Evolutionary conservation across 495 filamentous ascomycete genomes (phyloP).

Genomic region (Daldinia childiae): DNA sequence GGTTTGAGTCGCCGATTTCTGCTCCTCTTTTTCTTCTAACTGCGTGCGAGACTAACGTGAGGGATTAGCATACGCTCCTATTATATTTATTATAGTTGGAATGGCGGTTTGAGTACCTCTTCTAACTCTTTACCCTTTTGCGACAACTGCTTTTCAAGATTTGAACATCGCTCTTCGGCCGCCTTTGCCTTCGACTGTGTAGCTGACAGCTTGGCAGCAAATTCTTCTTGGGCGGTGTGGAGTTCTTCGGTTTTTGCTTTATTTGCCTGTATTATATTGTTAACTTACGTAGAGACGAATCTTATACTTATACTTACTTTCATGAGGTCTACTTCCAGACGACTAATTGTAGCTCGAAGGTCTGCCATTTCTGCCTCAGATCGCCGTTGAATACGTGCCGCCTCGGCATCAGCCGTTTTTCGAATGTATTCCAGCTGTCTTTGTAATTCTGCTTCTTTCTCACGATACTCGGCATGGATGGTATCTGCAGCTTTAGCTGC

Average conservation of each 20-base stretch:
- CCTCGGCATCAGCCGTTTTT: slow-evolving; percentile 53
- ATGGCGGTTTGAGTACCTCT: slow-evolving; percentile 33
- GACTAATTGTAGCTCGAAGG: slow-evolving; percentile 65
- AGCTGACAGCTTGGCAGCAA: slow-evolving; percentile 56
- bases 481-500: slow-evolving; percentile 29
- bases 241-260: slow-evolving; percentile 67
- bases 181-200: slow-evolving; percentile 52
- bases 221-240: slow-evolving; percentile 65
- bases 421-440: slow-evolving; percentile 54
- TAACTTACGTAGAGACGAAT: neutral
- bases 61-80: slow-evolving; percentile 21
- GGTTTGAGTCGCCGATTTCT: slow-evolving; percentile 68
- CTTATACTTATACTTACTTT: slow-evolving; percentile 55
- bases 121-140: slow-evolving; percentile 41
- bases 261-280: slow-evolving; percentile 48
- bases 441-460: slow-evolving; percentile 62
- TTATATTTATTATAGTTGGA: slow-evolving; percentile 33
- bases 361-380: slow-evolving; percentile 70
- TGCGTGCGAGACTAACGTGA: slow-evolving; percentile 49
- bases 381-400: slow-evolving; percentile 50
- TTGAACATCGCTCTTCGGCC: slow-evolving; percentile 32
- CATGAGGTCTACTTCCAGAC: slow-evolving; percentile 68
- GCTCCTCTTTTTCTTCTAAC: slow-evolving; percentile 67
- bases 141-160: slow-evolving; percentile 42
- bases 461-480: slow-evolving; percentile 49